These are phyloP conservation scores for Plasmodium gallinaceum DNA, from an alignment of 169 alveolate genomes.

Conservation along the genomic window DNA sequence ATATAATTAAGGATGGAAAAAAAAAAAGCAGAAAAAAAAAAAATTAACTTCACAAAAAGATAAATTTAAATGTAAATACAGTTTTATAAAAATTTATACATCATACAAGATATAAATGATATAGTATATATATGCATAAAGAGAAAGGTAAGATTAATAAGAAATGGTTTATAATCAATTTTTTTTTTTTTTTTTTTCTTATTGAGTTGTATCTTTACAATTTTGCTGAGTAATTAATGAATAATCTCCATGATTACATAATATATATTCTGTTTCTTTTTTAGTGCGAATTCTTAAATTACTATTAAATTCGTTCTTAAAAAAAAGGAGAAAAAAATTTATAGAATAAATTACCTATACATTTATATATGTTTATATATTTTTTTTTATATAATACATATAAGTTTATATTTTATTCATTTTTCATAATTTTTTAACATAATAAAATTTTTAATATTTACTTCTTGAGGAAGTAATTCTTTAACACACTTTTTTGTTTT, in stretches of 20 bases:
- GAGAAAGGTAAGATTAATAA: too few relatives aligned
- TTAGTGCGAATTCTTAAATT: constrained; percentile 59
- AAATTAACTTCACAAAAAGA: neutral
- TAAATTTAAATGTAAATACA: neutral
- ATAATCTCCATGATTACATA: constrained; percentile 67
- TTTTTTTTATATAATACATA: neutral
- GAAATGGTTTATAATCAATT: neutral
- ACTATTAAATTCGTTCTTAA: constrained; percentile 54
- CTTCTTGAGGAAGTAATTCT: constrained; percentile 75
- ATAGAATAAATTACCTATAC: neutral
- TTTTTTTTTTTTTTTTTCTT: constrained; percentile 32
- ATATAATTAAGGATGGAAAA: constrained; percentile 21
- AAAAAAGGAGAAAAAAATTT: neutral
- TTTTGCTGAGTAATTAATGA: constrained; percentile 65
- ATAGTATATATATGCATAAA: neutral
- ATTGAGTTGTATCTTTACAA: constrained; percentile 33
- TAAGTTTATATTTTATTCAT: neutral
- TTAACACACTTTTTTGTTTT: constrained; percentile 73
- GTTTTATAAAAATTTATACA: neutral
- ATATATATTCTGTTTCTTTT: constrained; percentile 69
- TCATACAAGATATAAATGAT: neutral
- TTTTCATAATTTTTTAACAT: neutral
- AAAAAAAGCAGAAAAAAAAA: constrained; percentile 24
- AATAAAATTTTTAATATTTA: constrained; percentile 14
- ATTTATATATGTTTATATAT: neutral